phyloP scores from a whole-genome alignment of 2,329 filamentous ascomycete species.

The Ophiocordyceps camponoti-saundersi region DNA sequence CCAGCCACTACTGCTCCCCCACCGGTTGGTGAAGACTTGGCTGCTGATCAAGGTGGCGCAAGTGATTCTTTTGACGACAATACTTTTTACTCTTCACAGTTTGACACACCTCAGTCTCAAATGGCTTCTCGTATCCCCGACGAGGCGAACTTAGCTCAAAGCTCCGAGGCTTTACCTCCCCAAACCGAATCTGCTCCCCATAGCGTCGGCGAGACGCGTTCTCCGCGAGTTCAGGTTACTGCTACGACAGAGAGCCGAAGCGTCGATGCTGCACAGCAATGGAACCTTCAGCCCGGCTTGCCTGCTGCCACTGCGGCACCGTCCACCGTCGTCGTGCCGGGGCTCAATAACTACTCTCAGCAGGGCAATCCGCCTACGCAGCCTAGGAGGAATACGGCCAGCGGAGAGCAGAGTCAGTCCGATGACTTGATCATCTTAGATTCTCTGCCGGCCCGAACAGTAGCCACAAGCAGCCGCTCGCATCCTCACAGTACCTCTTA shows the following conservation, averaged over 20 bases:
- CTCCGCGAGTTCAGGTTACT: not conserved
- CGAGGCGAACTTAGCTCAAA: slow-evolving; percentile 16
- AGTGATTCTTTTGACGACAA: slow-evolving; percentile 84
- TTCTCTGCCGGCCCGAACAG: slow-evolving; percentile 7
- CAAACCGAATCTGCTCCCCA: not conserved
- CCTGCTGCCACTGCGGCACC: slow-evolving; percentile 1
- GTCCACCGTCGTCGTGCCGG: slow-evolving; percentile 10
- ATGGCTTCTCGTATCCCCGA: slow-evolving; percentile 31
- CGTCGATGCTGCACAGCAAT: not conserved
- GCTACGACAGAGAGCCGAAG: not conserved
- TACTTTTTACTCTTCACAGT: slow-evolving; percentile 89
- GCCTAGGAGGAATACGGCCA: slow-evolving; percentile 16
- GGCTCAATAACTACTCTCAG: slow-evolving; percentile 13
- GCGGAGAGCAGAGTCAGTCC: slow-evolving; percentile 23
- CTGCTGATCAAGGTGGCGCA: slow-evolving; percentile 40
- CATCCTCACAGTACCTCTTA: slow-evolving; percentile 9
- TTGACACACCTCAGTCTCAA: slow-evolving; percentile 53
- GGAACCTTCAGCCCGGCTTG: slow-evolving; percentile 3
- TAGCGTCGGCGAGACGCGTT: not conserved
- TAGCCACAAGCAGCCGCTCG: slow-evolving; percentile 3
- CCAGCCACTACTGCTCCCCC: slow-evolving; percentile 47
- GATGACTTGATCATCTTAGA: slow-evolving; percentile 18
- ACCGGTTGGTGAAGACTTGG: slow-evolving; percentile 34
- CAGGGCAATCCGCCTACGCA: slow-evolving; percentile 3
- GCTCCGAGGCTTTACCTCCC: slow-evolving; percentile 2